A percentile compares a stretch with the other conserved stretches of the same genome.
Evolutionary conservation across 1,284 basidiomycete species (phyloP).

Genomic region (Ceratobasidium sp.): DNA sequence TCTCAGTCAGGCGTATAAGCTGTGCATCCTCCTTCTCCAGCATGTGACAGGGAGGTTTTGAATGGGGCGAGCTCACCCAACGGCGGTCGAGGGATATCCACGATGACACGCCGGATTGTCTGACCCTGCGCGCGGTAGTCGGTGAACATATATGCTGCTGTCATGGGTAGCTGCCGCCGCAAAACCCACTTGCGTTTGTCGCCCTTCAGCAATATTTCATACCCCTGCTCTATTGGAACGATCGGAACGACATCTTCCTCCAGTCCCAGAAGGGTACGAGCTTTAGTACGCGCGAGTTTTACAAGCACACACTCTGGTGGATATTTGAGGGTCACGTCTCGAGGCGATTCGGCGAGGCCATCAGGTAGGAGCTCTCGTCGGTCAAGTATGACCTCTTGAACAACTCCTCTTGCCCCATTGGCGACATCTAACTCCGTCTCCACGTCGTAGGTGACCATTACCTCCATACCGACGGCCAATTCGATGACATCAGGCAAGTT

Average conservation of each 20-base stretch:
- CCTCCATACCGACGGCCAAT: too few relatives aligned
- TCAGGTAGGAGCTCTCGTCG: too few relatives aligned
- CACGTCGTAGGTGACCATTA: too few relatives aligned
- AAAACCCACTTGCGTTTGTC: slow-evolving; percentile 36
- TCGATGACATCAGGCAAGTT: too few relatives aligned
- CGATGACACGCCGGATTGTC: slow-evolving; percentile 52
- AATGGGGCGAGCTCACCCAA: slow-evolving; percentile 51
- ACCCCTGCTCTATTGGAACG: slow-evolving; percentile 47
- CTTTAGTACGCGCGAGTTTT: slow-evolving; percentile 52
- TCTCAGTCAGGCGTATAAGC: background rate
- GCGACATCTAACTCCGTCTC: too few relatives aligned
- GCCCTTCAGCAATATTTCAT: slow-evolving; percentile 15
- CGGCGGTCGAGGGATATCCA: slow-evolving; percentile 54
- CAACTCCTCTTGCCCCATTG: too few relatives aligned
- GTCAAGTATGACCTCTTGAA: too few relatives aligned
- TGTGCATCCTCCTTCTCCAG: background rate
- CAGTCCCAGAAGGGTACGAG: slow-evolving; percentile 51
- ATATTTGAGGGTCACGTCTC: slow-evolving; percentile 49
- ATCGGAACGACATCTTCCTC: slow-evolving; percentile 52
- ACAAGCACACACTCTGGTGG: slow-evolving; percentile 56
- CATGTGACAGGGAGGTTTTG: slow-evolving; percentile 48
- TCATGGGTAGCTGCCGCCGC: slow-evolving; percentile 51
- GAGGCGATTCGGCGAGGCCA: background rate
- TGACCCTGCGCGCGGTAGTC: too few relatives aligned
- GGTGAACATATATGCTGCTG: too few relatives aligned